Evolutionary conservation across 495 filamentous ascomycete species (phyloP).

Genomic region (Lasiosphaeria miniovina): DNA sequence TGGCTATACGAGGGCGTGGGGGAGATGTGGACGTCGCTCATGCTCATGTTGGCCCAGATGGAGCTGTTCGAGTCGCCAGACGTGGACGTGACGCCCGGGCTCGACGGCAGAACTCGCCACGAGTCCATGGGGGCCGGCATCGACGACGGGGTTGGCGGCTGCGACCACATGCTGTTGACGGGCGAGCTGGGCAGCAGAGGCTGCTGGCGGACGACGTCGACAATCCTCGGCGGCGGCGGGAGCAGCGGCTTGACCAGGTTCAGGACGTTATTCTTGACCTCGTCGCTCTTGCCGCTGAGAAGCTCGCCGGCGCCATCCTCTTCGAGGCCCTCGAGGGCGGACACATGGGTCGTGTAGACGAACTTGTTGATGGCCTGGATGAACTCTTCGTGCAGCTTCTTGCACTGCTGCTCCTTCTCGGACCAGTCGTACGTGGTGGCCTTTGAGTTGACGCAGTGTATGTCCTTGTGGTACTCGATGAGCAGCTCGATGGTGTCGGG

Average conservation of each 20-base stretch:
- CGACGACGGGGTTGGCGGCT: conserved; percentile 48
- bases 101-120: conserved; percentile 92
- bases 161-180: conserved; percentile 76
- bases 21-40: conserved; percentile 65
- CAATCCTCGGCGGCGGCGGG: conserved; percentile 86
- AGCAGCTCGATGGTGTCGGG: conserved; percentile 92
- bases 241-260: conserved; percentile 83
- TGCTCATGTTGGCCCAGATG: conserved; percentile 77
- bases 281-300: conserved; percentile 85
- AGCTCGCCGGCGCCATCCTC: conserved; percentile 96
- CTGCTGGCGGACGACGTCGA: conserved; percentile 84
- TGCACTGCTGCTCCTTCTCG: conserved; percentile 92
- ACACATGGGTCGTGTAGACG: conserved; percentile 86
- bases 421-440: conserved; percentile 93
- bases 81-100: conserved; percentile 66
- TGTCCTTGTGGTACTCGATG: conserved; percentile 95
- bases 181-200: conserved; percentile 87
- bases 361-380: conserved; percentile 97
- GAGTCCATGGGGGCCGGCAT: conserved; percentile 74
- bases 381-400: conserved; percentile 97
- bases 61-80: conserved; percentile 65
- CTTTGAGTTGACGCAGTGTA: conserved; percentile 87
- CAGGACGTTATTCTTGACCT: conserved; percentile 86
- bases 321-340: conserved; percentile 91
- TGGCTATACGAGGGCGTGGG: conserved; percentile 79